Percentiles rank a stretch among this genome's conserved stretches.
phyloP scores from a whole-genome alignment of 495 filamentous ascomycete species.

The Acidiella bohemica region DNA sequence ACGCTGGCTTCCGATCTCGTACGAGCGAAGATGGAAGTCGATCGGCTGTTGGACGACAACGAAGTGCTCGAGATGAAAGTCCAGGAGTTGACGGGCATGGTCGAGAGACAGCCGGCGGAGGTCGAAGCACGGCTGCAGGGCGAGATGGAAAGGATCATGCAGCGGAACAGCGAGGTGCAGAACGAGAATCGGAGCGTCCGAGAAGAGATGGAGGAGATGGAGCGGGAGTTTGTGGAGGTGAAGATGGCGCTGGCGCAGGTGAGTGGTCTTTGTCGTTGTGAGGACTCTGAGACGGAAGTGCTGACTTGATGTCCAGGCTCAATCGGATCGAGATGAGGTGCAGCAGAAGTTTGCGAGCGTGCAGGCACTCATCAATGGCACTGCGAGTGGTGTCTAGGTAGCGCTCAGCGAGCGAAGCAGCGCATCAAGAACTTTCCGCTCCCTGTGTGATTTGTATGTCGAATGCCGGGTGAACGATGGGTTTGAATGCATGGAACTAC shows the following conservation, averaged over 20 bases:
- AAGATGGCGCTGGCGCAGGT: conserved; percentile 97
- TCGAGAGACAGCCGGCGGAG: conserved; percentile 79
- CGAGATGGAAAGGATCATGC: conserved; percentile 88
- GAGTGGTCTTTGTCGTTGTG: conserved; percentile 24
- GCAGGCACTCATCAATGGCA: conserved; percentile 23
- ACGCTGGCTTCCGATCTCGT: conserved; percentile 82
- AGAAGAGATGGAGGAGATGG: conserved; percentile 86
- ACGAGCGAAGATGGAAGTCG: conserved; percentile 82
- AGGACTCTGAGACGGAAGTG: neutral
- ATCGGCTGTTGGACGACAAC: conserved; percentile 73
- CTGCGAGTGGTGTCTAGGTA: too few relatives aligned
- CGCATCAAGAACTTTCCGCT: too few relatives aligned
- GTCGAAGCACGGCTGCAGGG: conserved; percentile 67
- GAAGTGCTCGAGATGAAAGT: conserved; percentile 75
- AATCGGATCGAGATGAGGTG: conserved; percentile 27
- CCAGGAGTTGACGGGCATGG: conserved; percentile 63
- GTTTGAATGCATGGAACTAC: too few relatives aligned
- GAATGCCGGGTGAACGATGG: too few relatives aligned
- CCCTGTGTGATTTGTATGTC: too few relatives aligned
- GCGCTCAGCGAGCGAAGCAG: too few relatives aligned
- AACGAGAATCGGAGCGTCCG: conserved; percentile 82
- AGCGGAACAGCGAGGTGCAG: conserved; percentile 84
- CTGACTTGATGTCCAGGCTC: conserved; percentile 23
- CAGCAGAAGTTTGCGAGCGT: conserved; percentile 29
- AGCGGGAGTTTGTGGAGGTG: conserved; percentile 79